A percentile compares a stretch with the other conserved stretches of the same genome.
These are phyloP conservation scores for Calonectria honghensis DNA, from an alignment of 2,329 filamentous ascomycete genomes.

Conservation along the genomic window DNA sequence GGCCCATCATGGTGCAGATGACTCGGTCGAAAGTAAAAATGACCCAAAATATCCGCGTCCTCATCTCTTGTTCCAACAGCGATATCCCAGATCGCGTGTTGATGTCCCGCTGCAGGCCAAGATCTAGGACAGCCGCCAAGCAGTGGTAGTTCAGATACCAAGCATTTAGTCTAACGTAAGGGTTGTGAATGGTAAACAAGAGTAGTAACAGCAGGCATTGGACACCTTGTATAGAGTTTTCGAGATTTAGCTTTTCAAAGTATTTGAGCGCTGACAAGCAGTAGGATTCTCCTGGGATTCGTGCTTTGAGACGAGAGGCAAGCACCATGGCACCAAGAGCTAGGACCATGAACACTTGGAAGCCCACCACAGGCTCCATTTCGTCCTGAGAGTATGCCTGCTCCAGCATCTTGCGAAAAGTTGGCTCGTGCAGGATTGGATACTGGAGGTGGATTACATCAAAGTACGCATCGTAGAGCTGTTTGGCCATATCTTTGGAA, in stretches of 20 bases:
- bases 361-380: slow-evolving; percentile 59
- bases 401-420: slow-evolving; percentile 63
- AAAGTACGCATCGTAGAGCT: slow-evolving; percentile 69
- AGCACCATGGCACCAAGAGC: slow-evolving; percentile 68
- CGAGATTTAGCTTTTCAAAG: slow-evolving; percentile 67
- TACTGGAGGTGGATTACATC: slow-evolving; percentile 68
- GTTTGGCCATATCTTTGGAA: slow-evolving; percentile 59
- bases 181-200: slow-evolving; percentile 71
- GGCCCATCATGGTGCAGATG: slow-evolving; percentile 73
- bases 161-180: slow-evolving; percentile 68
- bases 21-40: slow-evolving; percentile 71
- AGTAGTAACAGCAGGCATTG: slow-evolving; percentile 69
- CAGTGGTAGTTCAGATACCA: slow-evolving; percentile 76
- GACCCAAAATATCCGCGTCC: slow-evolving; percentile 74
- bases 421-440: slow-evolving; percentile 68
- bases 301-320: slow-evolving; percentile 64
- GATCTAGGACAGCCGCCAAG: slow-evolving; percentile 69
- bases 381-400: slow-evolving; percentile 58
- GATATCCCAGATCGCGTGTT: slow-evolving; percentile 65
- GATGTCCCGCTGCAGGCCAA: slow-evolving; percentile 71
- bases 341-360: slow-evolving; percentile 73
- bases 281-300: slow-evolving; percentile 69
- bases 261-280: slow-evolving; percentile 68
- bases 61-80: slow-evolving; percentile 70
- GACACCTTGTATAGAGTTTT: slow-evolving; percentile 69